Evolutionary conservation across 108 stramenopile genomes (phyloP).

Genomic region (Stephanodiscus triporus): DNA sequence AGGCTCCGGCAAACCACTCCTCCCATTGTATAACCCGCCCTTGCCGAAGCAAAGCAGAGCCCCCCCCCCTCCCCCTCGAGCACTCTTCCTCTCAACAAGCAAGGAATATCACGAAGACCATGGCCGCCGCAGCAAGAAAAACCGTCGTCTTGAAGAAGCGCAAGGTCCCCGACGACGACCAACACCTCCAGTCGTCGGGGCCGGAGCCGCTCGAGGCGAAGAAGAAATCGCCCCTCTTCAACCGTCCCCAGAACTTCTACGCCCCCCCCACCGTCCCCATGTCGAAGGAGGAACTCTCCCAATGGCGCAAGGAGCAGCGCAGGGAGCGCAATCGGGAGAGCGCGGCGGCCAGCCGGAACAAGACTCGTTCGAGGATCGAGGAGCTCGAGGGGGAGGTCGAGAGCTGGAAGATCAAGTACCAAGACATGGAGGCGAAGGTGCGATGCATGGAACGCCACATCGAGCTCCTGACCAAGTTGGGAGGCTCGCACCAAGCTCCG

Average conservation of each 20-base stretch:
- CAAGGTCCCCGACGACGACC: constrained; percentile 6
- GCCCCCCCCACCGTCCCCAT: constrained; percentile 42
- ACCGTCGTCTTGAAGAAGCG: constrained; percentile 28
- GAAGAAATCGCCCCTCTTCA: constrained; percentile 37
- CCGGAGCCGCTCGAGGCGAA: not conserved
- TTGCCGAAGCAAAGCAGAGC: not conserved
- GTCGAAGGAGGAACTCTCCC: constrained; percentile 66
- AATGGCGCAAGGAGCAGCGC: constrained; percentile 81
- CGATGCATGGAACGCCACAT: constrained; percentile 36
- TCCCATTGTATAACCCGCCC: not conserved
- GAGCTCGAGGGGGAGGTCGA: constrained; percentile 70
- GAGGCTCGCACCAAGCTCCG: not conserved
- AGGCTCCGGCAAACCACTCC: no score
- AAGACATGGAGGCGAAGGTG: constrained; percentile 38
- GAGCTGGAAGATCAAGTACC: constrained; percentile 51
- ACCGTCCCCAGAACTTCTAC: constrained; percentile 38
- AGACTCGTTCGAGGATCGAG: constrained; percentile 63
- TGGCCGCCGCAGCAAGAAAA: constrained; percentile 17
- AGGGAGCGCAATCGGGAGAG: constrained; percentile 78
- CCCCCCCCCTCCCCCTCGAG: constrained; percentile 3
- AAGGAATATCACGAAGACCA: not conserved
- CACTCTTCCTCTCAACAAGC: not conserved
- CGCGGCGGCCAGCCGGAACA: constrained; percentile 68
- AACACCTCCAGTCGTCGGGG: not conserved
- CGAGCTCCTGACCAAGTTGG: constrained; percentile 21